Base-by-base conservation (phyloP, 441 rosid species). In the Populus hybrid region DNA sequence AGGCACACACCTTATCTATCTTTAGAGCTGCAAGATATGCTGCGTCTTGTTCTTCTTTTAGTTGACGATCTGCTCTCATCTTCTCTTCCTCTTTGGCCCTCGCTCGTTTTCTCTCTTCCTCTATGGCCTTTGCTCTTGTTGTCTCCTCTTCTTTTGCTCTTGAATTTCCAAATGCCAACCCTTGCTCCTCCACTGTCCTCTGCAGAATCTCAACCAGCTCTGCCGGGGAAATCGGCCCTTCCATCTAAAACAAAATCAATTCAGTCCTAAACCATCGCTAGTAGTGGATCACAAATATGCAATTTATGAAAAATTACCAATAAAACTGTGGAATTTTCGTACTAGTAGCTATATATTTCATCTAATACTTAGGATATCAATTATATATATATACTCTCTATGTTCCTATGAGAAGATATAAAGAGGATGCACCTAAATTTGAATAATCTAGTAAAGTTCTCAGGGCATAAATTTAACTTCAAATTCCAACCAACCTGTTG, bases 121-220 rank as follows among this genome's bases (percentile, higher is more conserved):
- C 81, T 18, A 53, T 82, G 46, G 78, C 78, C 18, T 69, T 82
- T 1, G 80, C 80, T 77, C 69, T 85, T 21, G 63, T 76, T 79
- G 76, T 87, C 35, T 75, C 76, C 69, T 70, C 80, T 34, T 72
- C 73, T 76, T 74, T 74, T 11, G 64, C 69, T 63, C 79, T 83
- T 59, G 59, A 28, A 57, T 81, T 53, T 3, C 87, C 80, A 71
- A 88, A 88, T 61, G 93, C 91, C 59, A 21, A 4, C 42, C 93
- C 91, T 79, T 88, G 87, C 79, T 90, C 93, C 76, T 90, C 91
- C 36, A 87, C 57, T 65, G 89, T 89, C 82, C 90, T 86, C 83
- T 85, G 91, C 68, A 89, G 85, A 69, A 86, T 86, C 84, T 88
- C 92, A 69, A 90, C 88, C 68, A 90, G 66, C 78, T 86, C 87